Conservation (phyloP, 2,329 filamentous ascomycete genomes). For the Coniochaeta sp. region DNA sequence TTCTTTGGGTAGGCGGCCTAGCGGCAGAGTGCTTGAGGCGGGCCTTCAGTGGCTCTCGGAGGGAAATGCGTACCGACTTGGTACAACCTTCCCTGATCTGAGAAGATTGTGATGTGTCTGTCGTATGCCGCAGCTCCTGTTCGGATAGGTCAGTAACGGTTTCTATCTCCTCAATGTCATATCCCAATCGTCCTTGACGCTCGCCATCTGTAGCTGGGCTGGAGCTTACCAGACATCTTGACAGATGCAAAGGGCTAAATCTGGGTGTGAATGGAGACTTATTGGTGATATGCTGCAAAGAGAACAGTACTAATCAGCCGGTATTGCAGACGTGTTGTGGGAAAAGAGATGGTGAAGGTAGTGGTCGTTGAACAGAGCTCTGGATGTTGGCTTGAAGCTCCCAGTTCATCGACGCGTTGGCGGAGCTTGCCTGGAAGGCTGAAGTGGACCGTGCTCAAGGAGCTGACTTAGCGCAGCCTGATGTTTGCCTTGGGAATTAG, state of each 20-base stretch:
- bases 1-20: not conserved
- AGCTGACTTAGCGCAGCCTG: not conserved
- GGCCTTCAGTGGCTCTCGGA: not conserved
- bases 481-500: not conserved
- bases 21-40: not conserved
- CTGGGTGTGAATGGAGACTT: not conserved
- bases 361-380: constrained; percentile 14
- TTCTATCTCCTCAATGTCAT: not conserved
- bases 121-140: constrained; percentile 85
- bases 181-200: not conserved
- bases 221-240: constrained; percentile 42
- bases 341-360: not conserved
- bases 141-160: constrained; percentile 7
- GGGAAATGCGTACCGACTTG: constrained; percentile 79
- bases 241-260: constrained; percentile 7
- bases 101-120: constrained; percentile 99
- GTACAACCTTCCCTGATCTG: constrained; percentile 94
- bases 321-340: not conserved
- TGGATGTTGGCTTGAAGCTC: constrained; percentile 10
- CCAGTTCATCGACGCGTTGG: constrained; percentile 30
- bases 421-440: constrained; percentile 36
- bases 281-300: not conserved
- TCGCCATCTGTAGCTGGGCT: not conserved
- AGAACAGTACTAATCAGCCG: too few species aligned
- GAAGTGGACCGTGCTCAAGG: constrained; percentile 6